These are phyloP conservation scores for Colletotrichum sp. DNA, from an alignment of 2,329 filamentous ascomycete genomes.

Conservation along the genomic window DNA sequence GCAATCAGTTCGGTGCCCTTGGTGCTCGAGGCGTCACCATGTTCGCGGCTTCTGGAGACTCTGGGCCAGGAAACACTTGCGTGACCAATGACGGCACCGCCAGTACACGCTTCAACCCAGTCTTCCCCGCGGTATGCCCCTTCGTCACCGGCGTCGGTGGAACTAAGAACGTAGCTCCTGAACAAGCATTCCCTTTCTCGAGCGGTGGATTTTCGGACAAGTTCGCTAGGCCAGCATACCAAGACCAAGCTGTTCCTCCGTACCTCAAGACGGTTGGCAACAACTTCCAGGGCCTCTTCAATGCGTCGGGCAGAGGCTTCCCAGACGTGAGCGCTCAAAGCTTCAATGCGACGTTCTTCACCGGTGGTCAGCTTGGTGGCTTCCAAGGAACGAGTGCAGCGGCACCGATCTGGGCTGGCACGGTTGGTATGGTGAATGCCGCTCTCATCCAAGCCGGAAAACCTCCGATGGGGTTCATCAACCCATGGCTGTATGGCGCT, in stretches of 20 bases:
- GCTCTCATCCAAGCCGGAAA: constrained; percentile 59
- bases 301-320: constrained; percentile 57
- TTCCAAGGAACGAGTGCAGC: constrained; percentile 49
- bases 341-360: constrained; percentile 25
- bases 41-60: constrained; percentile 69
- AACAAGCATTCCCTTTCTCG: constrained; percentile 56
- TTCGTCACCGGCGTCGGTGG: constrained; percentile 69
- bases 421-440: constrained; percentile 70
- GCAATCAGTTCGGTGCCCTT: constrained; percentile 67
- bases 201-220: constrained; percentile 55
- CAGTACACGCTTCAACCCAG: constrained; percentile 41
- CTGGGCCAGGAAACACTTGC: constrained; percentile 32
- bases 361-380: constrained; percentile 25
- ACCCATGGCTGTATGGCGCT: constrained; percentile 61
- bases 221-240: constrained; percentile 47
- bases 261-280: constrained; percentile 47
- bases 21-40: constrained; percentile 70
- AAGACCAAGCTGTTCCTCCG: constrained; percentile 47
- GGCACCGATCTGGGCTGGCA: constrained; percentile 64
- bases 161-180: constrained; percentile 55
- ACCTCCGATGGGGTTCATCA: constrained; percentile 63
- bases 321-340: constrained; percentile 62
- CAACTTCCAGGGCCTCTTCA: constrained; percentile 53
- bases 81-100: constrained; percentile 40
- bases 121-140: constrained; percentile 48